Evolutionary conservation across 116 monocot species (phyloP), one percentile per base, ranked within the genome.

Genomic region (Iris pallida): DNA sequence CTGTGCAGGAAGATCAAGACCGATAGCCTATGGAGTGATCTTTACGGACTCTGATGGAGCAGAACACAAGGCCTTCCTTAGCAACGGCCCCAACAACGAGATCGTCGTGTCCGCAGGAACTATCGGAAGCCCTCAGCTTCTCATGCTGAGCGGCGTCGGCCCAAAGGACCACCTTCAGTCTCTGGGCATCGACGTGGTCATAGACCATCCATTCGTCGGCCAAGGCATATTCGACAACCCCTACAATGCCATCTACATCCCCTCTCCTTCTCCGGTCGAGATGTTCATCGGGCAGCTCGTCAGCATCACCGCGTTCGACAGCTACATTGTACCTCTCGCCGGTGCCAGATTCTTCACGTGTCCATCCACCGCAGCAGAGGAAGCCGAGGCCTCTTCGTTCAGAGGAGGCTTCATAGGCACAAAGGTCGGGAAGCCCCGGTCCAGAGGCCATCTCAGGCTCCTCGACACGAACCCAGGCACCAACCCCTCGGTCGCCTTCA

Each of bases 401-500:
- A 48, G 44, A 59, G 83, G 83, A 2, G 83, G 79, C 0, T 79
- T 79, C 83, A 75, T 89, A 58, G 55, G 83, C 1, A 82, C 85
- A 68, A 89, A 89, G 61, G 48, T 83, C 41, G 58, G 59, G 11
- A 85, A 83, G 1, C 89, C 89, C 7, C 61, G 72, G 8, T 89
- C 89, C 12, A 79, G 68, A 0, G 89, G 89, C 5, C 46, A 55
- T 15, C 73, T 88, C 9, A 47, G 80, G 72, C 77, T 89, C 14
- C 59, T 12, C 0, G 76, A 48, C 56, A 64, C 12, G 9, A 68
- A 89, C 72, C 79, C 80, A 2, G 64, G 65, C 5, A 82, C 79
- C 51, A 89, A 85, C 71, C 89, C 89, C 4, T 20, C 47, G 1
- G 82, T 89, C 45, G 77, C 77, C 45, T 89, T 89, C 82, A 89